Percentiles rank a stretch among this genome's conserved stretches.
These are phyloP conservation scores for Globisporangium paddicum DNA, from an alignment of 352 stramenopile genomes.

Conservation along the genomic window DNA sequence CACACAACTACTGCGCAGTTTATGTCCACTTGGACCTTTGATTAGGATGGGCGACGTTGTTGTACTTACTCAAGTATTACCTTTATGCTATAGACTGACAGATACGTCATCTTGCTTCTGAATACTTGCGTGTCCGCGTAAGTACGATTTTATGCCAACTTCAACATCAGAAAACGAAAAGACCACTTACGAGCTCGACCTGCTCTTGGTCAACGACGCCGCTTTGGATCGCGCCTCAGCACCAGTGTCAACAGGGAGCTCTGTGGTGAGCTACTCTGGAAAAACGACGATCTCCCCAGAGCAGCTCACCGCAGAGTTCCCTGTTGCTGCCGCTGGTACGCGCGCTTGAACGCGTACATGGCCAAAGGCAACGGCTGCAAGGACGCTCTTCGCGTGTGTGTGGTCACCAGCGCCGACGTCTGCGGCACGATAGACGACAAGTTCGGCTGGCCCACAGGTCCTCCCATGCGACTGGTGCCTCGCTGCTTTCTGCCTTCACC, in stretches of 20 bases:
- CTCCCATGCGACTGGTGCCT: not conserved
- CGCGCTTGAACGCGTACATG: constrained; percentile 3
- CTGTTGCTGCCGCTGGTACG: not conserved
- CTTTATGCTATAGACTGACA: too few species aligned
- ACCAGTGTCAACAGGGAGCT: not conserved
- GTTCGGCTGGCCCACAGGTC: not conserved
- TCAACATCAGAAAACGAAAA: not conserved
- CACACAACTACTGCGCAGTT: too few species aligned
- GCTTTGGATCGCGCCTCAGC: not conserved
- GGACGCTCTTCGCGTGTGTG: not conserved
- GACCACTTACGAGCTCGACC: not conserved
- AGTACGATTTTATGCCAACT: not conserved
- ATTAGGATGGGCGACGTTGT: too few species aligned
- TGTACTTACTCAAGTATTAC: too few species aligned
- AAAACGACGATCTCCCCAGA: too few species aligned
- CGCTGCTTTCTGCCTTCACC: not conserved
- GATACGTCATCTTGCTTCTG: too few species aligned
- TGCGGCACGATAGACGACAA: not conserved
- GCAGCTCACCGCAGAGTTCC: too few species aligned
- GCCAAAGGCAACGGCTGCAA: not conserved
- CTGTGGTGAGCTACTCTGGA: not conserved
- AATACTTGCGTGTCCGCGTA: too few species aligned
- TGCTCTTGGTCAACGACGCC: not conserved
- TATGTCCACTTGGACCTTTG: too few species aligned
- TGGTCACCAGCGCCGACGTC: not conserved